A percentile compares a stretch with the other conserved stretches of the same genome.
These are phyloP conservation scores for Sarocladium strictum DNA, from an alignment of 2,329 filamentous ascomycete species.

Conservation along the genomic window DNA sequence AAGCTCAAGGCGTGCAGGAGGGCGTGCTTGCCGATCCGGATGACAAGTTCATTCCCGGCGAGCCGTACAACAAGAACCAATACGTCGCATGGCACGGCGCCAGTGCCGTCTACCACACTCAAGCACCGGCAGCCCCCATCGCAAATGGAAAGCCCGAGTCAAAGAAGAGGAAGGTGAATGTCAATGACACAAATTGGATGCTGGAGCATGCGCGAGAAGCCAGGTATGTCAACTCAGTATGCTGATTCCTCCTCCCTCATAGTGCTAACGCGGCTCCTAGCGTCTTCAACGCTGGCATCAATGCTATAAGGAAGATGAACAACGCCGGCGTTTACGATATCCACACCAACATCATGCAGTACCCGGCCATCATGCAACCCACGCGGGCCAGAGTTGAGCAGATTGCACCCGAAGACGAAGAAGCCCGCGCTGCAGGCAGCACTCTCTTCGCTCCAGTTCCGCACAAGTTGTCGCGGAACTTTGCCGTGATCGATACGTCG, in stretches of 20 bases:
- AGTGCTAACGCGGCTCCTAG: constrained; percentile 38
- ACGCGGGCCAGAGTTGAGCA: constrained; percentile 80
- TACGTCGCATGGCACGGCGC: constrained; percentile 98
- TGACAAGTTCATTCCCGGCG: constrained; percentile 69
- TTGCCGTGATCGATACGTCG: constrained; percentile 48
- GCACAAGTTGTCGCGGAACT: constrained; percentile 47
- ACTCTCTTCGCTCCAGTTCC: constrained; percentile 42
- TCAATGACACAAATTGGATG: constrained; percentile 96
- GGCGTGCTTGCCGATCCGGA: constrained; percentile 89
- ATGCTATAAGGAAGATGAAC: constrained; percentile 61
- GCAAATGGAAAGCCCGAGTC: constrained; percentile 70
- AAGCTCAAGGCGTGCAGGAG: constrained; percentile 72
- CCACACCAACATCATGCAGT: constrained; percentile 89
- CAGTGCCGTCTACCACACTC: constrained; percentile 89
- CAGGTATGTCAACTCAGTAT: constrained; percentile 59
- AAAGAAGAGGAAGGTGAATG: constrained; percentile 79
- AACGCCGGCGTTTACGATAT: constrained; percentile 80
- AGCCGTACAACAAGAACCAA: constrained; percentile 97
- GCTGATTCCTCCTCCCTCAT: background rate
- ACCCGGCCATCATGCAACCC: constrained; percentile 81
- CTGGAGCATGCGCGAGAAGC: constrained; percentile 88
- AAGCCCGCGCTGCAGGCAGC: constrained; percentile 16
- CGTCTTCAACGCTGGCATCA: constrained; percentile 74
- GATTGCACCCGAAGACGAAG: constrained; percentile 41
- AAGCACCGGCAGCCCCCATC: constrained; percentile 68